Base-by-base conservation (phyloP, 805 yeast genomes). In the Teunomyces stri region DNA sequence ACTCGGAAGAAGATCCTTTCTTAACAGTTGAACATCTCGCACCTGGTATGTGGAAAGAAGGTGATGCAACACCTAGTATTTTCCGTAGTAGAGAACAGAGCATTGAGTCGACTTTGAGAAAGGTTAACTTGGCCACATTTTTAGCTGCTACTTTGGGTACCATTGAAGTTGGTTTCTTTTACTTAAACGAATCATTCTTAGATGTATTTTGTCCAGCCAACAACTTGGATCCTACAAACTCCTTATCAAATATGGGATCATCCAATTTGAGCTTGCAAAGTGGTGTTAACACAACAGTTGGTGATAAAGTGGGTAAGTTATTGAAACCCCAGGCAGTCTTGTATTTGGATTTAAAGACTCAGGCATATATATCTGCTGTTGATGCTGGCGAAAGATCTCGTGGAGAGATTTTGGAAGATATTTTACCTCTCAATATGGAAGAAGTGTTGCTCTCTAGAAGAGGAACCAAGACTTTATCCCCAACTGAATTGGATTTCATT, bases 311-410 rank as follows among this genome's bases (percentile, higher is more conserved):
- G 11, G 78, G 89, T 4, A 80, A 84, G 55, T 70, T 94, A 36
- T 69, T 89, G 49, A 90, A 90, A 62, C 80, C 87, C 7, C 97
- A 89, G 56, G 90, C 94, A 0, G 81, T 80, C 10, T 67, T 94
- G 43, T 89, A 77, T 55, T 72, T 94, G 34, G 97, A 94, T 55
- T 75, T 94, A 61, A 94, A 94, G 63, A 94, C 99, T 0, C 99
- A 94, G 65, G 96, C 97, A 0, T 94, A 82, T 60, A 90, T 94
- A 16, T 85, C 97, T 1, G 96, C 96, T 0, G 65, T 91, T 50
- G 88, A 85, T 58, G 75, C 84, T 1, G 76, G 76, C 9, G 80
- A 81, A 45, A 72, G 86, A 53, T 70, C 86, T 1, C 77, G 80
- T 51, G 77, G 76, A 47, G 91, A 85, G 38, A 78, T 89, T 9